Evolutionary conservation across 73 alveolate species (phyloP), one percentile per base, ranked within the genome.

Genomic region (Tetrahymena borealis): DNA sequence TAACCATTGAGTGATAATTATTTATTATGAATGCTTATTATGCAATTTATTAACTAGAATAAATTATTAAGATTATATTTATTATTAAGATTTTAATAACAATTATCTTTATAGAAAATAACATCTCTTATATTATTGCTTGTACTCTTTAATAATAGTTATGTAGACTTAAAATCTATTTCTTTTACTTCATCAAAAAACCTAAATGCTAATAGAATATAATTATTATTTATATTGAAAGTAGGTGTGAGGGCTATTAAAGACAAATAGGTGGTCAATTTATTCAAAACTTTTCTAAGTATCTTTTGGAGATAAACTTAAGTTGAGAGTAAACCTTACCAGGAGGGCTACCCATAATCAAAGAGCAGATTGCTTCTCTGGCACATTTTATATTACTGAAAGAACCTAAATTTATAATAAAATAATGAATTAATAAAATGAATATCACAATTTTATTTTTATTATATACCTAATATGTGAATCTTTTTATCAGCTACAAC

Each of bases 271-370:
- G 1, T 60, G 35, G 28, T n/a, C 85, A 41, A 41, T 78, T 18
- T 13, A 79, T 79, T 79, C 40, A 79, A 36, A 33, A 79, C 91
- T 93, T 93, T 90, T 93, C 95, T 18, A 93, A 90, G 91, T 93
- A 93, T 94, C 99, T 99, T 91, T 98, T 99, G 77, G 98, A 95
- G 18, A 98, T 97, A 15, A 97, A 97, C 94, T 99, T 98, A 90
- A 99, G 97, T 97, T 99, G 96, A 28, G 99, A 97, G 97, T 99
- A 99, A 40, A 99, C 99, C 95, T 99, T 99, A 42, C 99, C 99
- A 79, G 99, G 99, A 33, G 99, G 99, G 78, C 99, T 97, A 77
- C 99, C 99, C 79, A 99, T 95, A 91, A 99, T 99, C 91, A 99
- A 95, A 78, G 98, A 97, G 95, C 99, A 99, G 38, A 99, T 95